Base-by-base conservation (phyloP, 2,329 filamentous ascomycete genomes). In the Hymenoscyphus occultus region DNA sequence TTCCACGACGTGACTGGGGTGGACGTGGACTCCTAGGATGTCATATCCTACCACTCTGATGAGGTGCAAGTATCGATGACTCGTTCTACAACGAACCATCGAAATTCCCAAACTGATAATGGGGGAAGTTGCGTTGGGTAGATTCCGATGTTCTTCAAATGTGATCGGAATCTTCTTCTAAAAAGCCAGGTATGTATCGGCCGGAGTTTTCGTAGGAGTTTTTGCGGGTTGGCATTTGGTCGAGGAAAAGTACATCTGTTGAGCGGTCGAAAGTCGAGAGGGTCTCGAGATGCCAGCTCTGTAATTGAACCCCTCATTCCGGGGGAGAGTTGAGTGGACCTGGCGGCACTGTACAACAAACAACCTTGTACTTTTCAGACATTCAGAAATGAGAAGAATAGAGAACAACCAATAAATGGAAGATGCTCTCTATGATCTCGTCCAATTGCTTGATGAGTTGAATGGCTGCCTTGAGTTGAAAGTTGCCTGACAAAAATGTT, bases 11-110 rank as follows among this genome's bases (percentile, higher is more conserved):
- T 56, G 83, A 93, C 74, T 99, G 95, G 94, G 94, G 94, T 70
- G 95, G 95, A 39, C 84, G 92, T 77, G 95, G 94, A 13, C 80
- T 96, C 76, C 80, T 99, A 72, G 94, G 94, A 63, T 99, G 94
- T 77, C 93, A 97, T 79, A 85, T 98, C 69, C 79, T 97, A 70
- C 92, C 92, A 32, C 71, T 96, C 64, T 96, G 80, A 84, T 48
- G 14, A 16, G 35, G 39, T 39, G 9, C 12, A 5, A 28, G 48
- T 28, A 54, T 54, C n/a, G 48, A 54, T 54, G 48, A 54, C 13
- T 54, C 48, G 48, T 28, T 54, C 9, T 54, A 28, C 45, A 51
- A 51, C 35, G 35, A 35, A 35, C 35, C 35, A 35, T 22, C 19
- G n/a, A 9, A 19, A 51, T 51, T 22, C 12, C n/a, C 45, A 19